Evolutionary conservation across 106 monocot species (phyloP).

Genomic region (Cymbidium sinense): DNA sequence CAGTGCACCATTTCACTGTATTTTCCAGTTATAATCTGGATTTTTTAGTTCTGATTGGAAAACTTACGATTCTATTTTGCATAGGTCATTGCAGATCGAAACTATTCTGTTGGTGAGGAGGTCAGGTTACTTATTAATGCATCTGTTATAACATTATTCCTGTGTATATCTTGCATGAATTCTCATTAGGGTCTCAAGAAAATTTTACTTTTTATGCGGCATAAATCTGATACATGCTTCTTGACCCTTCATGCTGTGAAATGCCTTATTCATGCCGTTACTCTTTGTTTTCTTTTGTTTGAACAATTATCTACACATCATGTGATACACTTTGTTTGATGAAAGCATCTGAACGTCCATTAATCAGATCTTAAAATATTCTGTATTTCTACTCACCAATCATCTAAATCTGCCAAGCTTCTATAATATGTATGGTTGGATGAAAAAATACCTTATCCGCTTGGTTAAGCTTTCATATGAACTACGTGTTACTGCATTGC

Average conservation of each 20-base stretch:
- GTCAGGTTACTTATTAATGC: slow-evolving; percentile 20
- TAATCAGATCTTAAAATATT: too few species aligned
- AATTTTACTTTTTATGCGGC: neutral
- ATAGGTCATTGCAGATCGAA: slow-evolving; percentile 75
- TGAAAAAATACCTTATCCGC: too few species aligned
- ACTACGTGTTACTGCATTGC: too few species aligned
- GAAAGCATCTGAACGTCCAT: neutral
- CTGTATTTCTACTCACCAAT: too few species aligned
- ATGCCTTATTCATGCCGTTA: neutral
- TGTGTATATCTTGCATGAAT: neutral
- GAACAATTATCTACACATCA: neutral
- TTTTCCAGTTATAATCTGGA: neutral
- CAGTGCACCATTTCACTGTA: neutral
- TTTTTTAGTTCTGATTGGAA: neutral
- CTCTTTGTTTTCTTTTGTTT: neutral
- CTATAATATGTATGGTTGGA: too few species aligned
- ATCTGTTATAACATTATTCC: neutral
- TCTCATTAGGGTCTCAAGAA: neutral
- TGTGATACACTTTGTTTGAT: neutral
- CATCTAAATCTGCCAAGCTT: too few species aligned
- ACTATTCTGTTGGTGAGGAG: slow-evolving; percentile 69
- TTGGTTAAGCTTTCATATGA: too few species aligned
- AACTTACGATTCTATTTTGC: neutral
- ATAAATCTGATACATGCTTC: neutral
- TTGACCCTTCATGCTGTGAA: neutral